Evolutionary conservation across 1,284 basidiomycete species (phyloP).

Genomic region (Fomitopsis palustris): DNA sequence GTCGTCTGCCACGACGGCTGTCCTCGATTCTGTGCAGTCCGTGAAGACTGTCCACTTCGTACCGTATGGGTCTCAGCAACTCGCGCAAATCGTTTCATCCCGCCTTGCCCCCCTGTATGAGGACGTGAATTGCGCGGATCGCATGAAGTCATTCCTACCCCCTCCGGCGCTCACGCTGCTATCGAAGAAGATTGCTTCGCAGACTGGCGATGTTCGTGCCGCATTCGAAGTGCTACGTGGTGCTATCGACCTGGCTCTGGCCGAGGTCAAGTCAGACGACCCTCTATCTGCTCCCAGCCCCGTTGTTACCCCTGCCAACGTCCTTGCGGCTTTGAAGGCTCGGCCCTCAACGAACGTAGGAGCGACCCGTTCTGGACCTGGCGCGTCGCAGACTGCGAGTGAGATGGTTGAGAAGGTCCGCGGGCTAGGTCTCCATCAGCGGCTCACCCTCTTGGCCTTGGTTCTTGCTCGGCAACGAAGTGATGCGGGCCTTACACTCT

Average conservation of each 20-base stretch:
- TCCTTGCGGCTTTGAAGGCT: constrained; percentile 67
- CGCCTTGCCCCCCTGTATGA: constrained; percentile 49
- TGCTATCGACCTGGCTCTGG: constrained; percentile 65
- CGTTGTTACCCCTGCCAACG: constrained; percentile 56
- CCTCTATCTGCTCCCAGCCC: constrained; percentile 39
- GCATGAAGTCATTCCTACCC: constrained; percentile 56
- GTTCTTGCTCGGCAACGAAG: constrained; percentile 61
- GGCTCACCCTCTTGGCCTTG: constrained; percentile 60
- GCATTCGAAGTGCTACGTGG: constrained; percentile 75
- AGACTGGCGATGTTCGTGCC: constrained; percentile 76
- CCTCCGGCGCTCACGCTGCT: constrained; percentile 59
- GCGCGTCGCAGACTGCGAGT: constrained; percentile 39
- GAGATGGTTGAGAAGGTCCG: constrained; percentile 64
- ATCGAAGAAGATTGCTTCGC: constrained; percentile 71
- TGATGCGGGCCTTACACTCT: constrained; percentile 52
- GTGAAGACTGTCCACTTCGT: constrained; percentile 71
- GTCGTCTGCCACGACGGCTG: constrained; percentile 39
- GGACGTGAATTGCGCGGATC: constrained; percentile 21
- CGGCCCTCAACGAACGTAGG: constrained; percentile 47
- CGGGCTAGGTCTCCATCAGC: constrained; percentile 67
- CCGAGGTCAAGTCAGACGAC: constrained; percentile 24
- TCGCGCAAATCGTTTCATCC: constrained; percentile 60
- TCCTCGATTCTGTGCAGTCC: constrained; percentile 33
- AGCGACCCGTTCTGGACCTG: constrained; percentile 9
- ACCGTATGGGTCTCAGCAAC: constrained; percentile 66